Percentiles rank a stretch among this genome's conserved stretches.
These are phyloP conservation scores for Ceratocystis variospora DNA, from an alignment of 2,329 filamentous ascomycete species.

Conservation along the genomic window DNA sequence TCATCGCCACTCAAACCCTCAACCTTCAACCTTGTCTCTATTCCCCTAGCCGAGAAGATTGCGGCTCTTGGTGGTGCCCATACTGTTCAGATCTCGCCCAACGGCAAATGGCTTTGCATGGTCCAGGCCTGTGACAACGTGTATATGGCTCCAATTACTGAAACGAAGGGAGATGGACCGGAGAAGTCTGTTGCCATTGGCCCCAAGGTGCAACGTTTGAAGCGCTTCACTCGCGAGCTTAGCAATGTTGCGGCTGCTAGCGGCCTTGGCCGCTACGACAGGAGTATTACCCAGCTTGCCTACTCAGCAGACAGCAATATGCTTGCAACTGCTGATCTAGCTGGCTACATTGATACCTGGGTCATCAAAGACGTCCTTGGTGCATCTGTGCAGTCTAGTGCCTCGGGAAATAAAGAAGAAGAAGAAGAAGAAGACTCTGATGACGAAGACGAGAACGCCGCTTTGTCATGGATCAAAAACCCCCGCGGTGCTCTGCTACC, in stretches of 20 bases:
- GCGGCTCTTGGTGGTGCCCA: slow-evolving; percentile 56
- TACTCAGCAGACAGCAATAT: slow-evolving; percentile 74
- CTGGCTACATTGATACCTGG: slow-evolving; percentile 82
- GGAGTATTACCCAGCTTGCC: slow-evolving; percentile 56
- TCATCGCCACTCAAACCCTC: slow-evolving; percentile 36
- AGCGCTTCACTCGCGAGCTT: slow-evolving; percentile 40
- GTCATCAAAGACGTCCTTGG: slow-evolving; percentile 41
- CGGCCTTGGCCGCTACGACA: slow-evolving; percentile 61
- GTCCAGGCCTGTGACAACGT: slow-evolving; percentile 49
- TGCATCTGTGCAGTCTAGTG: slow-evolving; percentile 24
- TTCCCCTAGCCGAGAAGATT: slow-evolving; percentile 48
- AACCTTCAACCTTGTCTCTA: slow-evolving; percentile 55
- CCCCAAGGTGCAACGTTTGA: slow-evolving; percentile 34
- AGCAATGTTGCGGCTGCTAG: slow-evolving; percentile 46
- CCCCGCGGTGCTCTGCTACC: slow-evolving; percentile 56
- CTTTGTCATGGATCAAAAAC: slow-evolving; percentile 55
- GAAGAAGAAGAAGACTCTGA: slow-evolving; percentile 28
- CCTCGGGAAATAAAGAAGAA: slow-evolving; percentile 22
- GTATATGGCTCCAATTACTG: slow-evolving; percentile 36
- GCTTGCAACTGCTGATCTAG: slow-evolving; percentile 65
- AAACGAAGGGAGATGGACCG: slow-evolving; percentile 8
- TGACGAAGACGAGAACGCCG: slow-evolving; percentile 29
- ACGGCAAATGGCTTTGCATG: slow-evolving; percentile 55
- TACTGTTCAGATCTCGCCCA: slow-evolving; percentile 53
- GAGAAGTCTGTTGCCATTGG: slow-evolving; percentile 21